Conservation (phyloP, 2,329 filamentous ascomycete genomes). For the Penicillium sp. region DNA sequence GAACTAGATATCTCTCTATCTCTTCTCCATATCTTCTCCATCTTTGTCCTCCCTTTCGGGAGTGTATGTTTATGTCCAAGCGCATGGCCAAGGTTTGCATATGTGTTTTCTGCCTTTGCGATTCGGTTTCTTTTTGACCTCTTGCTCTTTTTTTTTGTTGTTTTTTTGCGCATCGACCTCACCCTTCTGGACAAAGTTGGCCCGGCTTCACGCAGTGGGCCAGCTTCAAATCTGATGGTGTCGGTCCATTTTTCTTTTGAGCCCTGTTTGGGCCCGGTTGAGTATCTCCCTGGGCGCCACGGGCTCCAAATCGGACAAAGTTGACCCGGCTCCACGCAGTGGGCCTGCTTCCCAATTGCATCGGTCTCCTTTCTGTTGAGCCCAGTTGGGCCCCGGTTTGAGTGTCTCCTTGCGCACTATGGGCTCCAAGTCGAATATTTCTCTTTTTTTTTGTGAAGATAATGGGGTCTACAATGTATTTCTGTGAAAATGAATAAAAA, state of each 20-base stretch:
- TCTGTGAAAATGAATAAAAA: not conserved
- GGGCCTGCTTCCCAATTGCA: too few species aligned
- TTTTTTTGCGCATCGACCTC: not conserved
- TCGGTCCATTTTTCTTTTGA: not conserved
- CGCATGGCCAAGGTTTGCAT: conserved; percentile 9
- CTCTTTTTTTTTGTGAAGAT: not conserved
- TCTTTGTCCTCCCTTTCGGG: conserved; percentile 1
- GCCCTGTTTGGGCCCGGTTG: not conserved
- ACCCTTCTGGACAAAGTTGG: not conserved
- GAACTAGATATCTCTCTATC: conserved; percentile 10
- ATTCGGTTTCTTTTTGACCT: not conserved
- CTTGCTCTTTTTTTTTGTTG: not conserved
- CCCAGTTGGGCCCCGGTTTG: not conserved
- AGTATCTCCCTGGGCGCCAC: not conserved
- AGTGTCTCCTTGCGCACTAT: not conserved
- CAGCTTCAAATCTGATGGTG: not conserved
- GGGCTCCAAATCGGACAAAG: not conserved
- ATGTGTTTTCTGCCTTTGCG: not conserved
- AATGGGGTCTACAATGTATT: not conserved
- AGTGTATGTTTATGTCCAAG: conserved; percentile 9
- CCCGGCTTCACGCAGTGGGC: not conserved
- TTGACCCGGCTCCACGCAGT: too few species aligned
- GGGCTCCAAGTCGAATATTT: not conserved
- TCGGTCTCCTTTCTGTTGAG: too few species aligned
- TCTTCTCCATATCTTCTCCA: not conserved